Base-by-base conservation (phyloP, 169 alveolate genomes). In the Theileria orientalis region DNA sequence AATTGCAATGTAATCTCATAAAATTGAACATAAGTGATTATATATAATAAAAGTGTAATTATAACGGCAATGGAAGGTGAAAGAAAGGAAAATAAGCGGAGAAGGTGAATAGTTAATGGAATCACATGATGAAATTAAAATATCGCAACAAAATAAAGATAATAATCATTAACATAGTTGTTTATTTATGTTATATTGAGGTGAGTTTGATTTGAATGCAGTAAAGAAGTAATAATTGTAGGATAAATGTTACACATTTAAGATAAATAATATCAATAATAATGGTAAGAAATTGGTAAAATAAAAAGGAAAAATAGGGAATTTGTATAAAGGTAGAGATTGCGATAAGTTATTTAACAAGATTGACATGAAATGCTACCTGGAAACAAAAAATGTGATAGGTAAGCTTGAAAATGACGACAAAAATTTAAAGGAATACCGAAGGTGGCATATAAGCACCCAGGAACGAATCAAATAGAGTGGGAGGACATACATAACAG, bases 401-500 rank as follows among this genome's bases (percentile, higher is more conserved):
- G 74, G 74, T 64, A 42, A 32, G 23, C 27, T 13, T 23, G 19
- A 19, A 2, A 11, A 64, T 46, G 16, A 19, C 3, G 7, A 64
- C 7, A 16, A 23, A 2, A 35, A 46, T 64, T 70, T 19, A 60
- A 62, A 57, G 86, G 86, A n/a, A 61, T 78, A 7, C 86, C 86
- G 16, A 60, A 69, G 66, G 86, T 78, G 13, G 74, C 73, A 63
- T 78, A 78, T 67, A 78, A 52, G 41, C 49, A 49, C 35, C 86
- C 86, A 8, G 86, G 86, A 54, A 23, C 83, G 13, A 62, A 69
- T n/a, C 83, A 67, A 5, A 27, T 74, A n/a, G 86, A 78, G 0
- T 78, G 77, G 83, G 79, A 78, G n/a, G 86, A 78, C 41, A 78
- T 78, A 13, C 83, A 78, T 37, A 59, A 73, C 52, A 64, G 74